Evolutionary conservation across 345 rosid species (phyloP).

Genomic region (Trapa bicornis): DNA sequence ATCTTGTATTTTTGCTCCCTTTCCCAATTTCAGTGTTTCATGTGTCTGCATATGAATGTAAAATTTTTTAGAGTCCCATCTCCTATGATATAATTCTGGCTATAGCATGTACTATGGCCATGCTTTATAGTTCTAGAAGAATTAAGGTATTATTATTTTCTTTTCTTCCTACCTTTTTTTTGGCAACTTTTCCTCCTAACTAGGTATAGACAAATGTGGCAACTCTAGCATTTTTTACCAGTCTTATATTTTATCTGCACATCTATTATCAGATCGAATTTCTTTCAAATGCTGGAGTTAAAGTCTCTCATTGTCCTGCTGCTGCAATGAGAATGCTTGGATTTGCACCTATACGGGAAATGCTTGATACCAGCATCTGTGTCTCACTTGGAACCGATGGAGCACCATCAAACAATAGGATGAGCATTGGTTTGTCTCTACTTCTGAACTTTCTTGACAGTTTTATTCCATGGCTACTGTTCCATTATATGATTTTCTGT

Average conservation of each 20-base stretch:
- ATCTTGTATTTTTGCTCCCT: neutral
- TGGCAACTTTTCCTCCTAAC: neutral
- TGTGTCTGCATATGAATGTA: neutral
- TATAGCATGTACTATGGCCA: neutral
- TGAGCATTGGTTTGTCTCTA: constrained; percentile 51
- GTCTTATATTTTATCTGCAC: neutral
- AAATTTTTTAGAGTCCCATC: neutral
- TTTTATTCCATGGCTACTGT: neutral
- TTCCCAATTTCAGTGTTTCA: neutral
- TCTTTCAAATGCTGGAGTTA: constrained; percentile 49
- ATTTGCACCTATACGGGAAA: constrained; percentile 50
- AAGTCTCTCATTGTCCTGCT: constrained; percentile 70
- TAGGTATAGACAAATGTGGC: neutral
- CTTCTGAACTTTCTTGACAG: constrained; percentile 9
- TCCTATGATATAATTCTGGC: neutral
- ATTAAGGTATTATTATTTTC: neutral
- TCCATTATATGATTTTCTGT: neutral
- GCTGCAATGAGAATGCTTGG: constrained; percentile 77
- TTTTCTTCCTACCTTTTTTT: neutral
- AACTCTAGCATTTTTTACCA: neutral
- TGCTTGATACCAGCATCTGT: constrained; percentile 48
- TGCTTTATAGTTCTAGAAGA: neutral
- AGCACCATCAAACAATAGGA: constrained; percentile 69
- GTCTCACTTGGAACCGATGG: constrained; percentile 80
- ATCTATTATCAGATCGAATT: constrained; percentile 31